Base-by-base conservation (phyloP, 176 grass and related monocot genomes). In the Rhynchospora tenuis region DNA sequence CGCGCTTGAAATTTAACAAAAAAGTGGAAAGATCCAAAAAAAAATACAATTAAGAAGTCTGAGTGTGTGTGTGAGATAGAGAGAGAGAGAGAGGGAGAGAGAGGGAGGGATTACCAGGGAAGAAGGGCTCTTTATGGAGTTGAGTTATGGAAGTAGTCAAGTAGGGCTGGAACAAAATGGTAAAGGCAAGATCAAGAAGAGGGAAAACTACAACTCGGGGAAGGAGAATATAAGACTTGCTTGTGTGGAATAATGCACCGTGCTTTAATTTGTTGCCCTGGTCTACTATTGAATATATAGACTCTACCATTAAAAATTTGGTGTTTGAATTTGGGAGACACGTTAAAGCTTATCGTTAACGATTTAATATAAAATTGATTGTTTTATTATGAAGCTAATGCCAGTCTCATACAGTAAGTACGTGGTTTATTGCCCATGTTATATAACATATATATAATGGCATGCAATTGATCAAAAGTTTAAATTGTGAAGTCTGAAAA, bases 301-400 rank as follows among this genome's bases (percentile, higher is more conserved):
- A 77, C 73, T 29, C 24, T 56, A 77, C 73, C 12, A 56, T 77
- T 77, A 77, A 29, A 77, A 77, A 56, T 56, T 77, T 54, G 73
- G 47, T 77, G 73, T 46, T 33, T 77, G 73, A 26, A 55, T 56
- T 77, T 77, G 73, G 73, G 73, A 77, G 73, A 77, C 73, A 77
- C 73, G 26, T 56, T 77, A 77, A 26, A 56, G 29, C 26, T 31
- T 51, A 31, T 77, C 26, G 6, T 17, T 77, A 31, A 55, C 26
- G 55, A 77, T 77, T 38, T 74, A 17, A 51, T 27, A 26, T 24
- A 27, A 27, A 50, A 15, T 48, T 50, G 1, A 15, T 15, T 27
- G 2, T 27, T 33, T 16, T 27, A 8, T 77, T 77, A 56, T 33
- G 2, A 52, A 76, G 24, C 27, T 54, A 55, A 55, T 9, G 47